Evolutionary conservation across 495 filamentous ascomycete genomes (phyloP).

Genomic region (Polyplosphaeria fusca): DNA sequence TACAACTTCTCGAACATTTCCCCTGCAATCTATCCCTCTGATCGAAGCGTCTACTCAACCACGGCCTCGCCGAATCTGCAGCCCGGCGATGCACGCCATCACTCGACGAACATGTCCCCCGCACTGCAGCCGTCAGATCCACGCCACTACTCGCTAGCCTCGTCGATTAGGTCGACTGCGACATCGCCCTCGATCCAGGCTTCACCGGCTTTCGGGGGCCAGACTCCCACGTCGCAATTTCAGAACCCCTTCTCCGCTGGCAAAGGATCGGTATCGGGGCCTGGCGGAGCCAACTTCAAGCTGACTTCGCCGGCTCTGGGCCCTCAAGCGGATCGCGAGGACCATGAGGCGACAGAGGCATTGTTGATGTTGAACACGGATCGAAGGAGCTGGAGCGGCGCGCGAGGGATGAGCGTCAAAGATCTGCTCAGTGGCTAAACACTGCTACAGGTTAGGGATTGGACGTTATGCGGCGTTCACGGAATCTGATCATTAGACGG

Average conservation of each 20-base stretch:
- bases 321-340: slow-evolving; percentile 32
- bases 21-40: slow-evolving; percentile 25
- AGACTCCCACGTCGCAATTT: slow-evolving; percentile 24
- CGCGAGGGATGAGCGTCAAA: slow-evolving; percentile 26
- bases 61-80: slow-evolving; percentile 24
- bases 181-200: slow-evolving; percentile 30
- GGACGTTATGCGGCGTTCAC: too few species aligned
- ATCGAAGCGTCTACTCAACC: slow-evolving; percentile 27
- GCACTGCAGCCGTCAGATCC: slow-evolving; percentile 23
- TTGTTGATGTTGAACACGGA: slow-evolving; percentile 43
- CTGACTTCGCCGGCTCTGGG: slow-evolving; percentile 26
- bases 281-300: slow-evolving; percentile 8
- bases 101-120: slow-evolving; percentile 26
- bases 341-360: slow-evolving; percentile 41
- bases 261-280: slow-evolving; percentile 18
- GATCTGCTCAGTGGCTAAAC: slow-evolving; percentile 18
- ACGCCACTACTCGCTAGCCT: slow-evolving; percentile 26
- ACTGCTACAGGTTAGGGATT: too few species aligned
- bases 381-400: slow-evolving; percentile 37
- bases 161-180: slow-evolving; percentile 31
- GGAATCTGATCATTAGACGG: too few species aligned
- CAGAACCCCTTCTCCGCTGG: slow-evolving; percentile 25
- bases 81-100: slow-evolving; percentile 16
- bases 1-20: slow-evolving; percentile 27
- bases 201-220: slow-evolving; percentile 30